phyloP scores from a whole-genome alignment of 257 asterid genomes.

The Verbena officinalis region DNA sequence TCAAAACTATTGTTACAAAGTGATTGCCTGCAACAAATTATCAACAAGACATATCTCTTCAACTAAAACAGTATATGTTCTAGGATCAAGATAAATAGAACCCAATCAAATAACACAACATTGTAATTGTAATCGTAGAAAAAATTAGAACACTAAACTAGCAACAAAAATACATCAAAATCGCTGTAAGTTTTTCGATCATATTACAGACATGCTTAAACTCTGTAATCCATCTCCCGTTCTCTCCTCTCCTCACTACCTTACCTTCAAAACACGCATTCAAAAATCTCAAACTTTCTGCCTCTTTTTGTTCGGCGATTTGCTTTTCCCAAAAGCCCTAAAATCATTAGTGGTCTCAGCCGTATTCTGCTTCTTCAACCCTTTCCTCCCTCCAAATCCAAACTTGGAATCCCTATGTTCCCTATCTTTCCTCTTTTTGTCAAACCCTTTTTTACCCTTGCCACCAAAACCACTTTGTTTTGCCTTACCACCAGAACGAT shows the following conservation, averaged over 20 bases:
- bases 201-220: neutral
- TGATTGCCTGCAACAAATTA: neutral
- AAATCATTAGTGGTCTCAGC: slow-evolving; percentile 76
- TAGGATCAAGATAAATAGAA: neutral
- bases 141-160: slow-evolving; percentile 5
- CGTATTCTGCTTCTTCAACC: slow-evolving; percentile 87
- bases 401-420: slow-evolving; percentile 66
- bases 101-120: neutral
- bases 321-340: slow-evolving; percentile 44
- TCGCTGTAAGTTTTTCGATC: neutral
- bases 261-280: neutral
- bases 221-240: neutral
- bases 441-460: slow-evolving; percentile 50
- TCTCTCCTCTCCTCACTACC: neutral
- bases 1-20: neutral
- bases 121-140: neutral
- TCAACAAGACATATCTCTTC: neutral
- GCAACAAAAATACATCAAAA: slow-evolving; percentile 19
- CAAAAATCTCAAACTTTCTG: slow-evolving; percentile 41
- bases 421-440: slow-evolving; percentile 51
- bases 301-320: slow-evolving; percentile 46
- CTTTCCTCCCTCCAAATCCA: slow-evolving; percentile 93
- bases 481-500: slow-evolving; percentile 81
- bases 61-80: neutral
- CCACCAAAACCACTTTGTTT: slow-evolving; percentile 44